A percentile compares a stretch with the other conserved stretches of the same genome.
Evolutionary conservation across 495 filamentous ascomycete species (phyloP).

Genomic region (Trichoderma parareesei): DNA sequence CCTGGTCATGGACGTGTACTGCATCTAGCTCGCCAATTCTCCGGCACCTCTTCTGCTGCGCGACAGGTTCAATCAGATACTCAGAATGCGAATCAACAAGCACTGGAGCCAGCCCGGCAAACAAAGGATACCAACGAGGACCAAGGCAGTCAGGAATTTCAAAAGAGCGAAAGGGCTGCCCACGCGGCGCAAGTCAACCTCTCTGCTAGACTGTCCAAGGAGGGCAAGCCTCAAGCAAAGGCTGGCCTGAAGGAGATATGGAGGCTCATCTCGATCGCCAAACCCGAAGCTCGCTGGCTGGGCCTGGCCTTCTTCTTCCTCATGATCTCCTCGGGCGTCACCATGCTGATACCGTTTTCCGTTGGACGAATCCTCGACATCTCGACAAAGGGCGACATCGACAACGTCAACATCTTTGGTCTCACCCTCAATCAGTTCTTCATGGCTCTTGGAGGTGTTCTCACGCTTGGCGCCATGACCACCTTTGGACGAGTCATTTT

Average conservation of each 20-base stretch:
- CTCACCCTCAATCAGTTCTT: conserved; percentile 33
- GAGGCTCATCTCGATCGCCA: conserved; percentile 82
- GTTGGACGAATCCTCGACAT: conserved; percentile 89
- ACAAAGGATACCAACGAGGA: conserved; percentile 21
- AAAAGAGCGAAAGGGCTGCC: conserved; percentile 60
- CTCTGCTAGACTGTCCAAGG: conserved; percentile 75
- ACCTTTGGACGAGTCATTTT: conserved; percentile 94
- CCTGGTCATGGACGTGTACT: background rate
- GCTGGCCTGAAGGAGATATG: conserved; percentile 70
- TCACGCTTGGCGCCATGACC: conserved; percentile 42
- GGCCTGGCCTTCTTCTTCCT: conserved; percentile 72
- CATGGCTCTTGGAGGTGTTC: conserved; percentile 28
- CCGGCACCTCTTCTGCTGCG: background rate
- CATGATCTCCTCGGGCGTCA: conserved; percentile 78
- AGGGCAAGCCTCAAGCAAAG: conserved; percentile 55
- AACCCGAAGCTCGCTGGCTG: conserved; percentile 74
- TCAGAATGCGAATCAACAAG: background rate
- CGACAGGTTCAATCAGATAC: background rate
- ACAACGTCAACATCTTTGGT: conserved; percentile 25
- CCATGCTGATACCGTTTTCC: conserved; percentile 91
- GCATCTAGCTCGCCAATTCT: conserved; percentile 7
- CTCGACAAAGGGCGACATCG: conserved; percentile 31
- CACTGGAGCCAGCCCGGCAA: conserved; percentile 13
- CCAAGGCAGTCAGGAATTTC: conserved; percentile 21
- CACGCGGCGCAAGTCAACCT: conserved; percentile 88